Evolutionary conservation across 78 protist genomes (phyloP), one percentile per base, ranked within the genome.

Genomic region (Tieghemostelium lacteum): DNA sequence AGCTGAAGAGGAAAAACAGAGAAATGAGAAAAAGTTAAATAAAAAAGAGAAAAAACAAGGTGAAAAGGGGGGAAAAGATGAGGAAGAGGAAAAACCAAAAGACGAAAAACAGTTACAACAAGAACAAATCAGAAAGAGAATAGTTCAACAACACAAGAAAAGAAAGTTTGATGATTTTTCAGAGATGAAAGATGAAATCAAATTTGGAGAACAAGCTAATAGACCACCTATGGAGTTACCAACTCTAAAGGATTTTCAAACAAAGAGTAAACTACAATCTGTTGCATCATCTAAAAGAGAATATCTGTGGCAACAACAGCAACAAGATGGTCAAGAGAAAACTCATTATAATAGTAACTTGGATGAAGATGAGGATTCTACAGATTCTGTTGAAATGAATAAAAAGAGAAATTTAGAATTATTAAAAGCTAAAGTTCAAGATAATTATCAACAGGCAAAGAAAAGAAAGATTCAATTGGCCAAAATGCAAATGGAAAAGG

Each of bases 131-230:
- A 45, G 10, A 45, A 45, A 14, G 6, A 10, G 10, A 45, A 45
- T 6, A 45, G 52, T 14, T 45, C 52, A 45, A 45, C n/a, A 45
- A 45, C 52, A 45, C 10, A 6, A 45, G 10, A 45, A 45, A 45
- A 61, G 62, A 24, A 76, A 62, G 45, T 29, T 71, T 1, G 77
- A 71, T 71, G 88, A 80, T 57, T 80, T 80, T 20, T 10, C 24
- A 24, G 88, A 80, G 24, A 33, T 80, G 50, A 49, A 80, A 67
- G 88, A 80, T 67, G 17, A 57, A 7, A 24, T 80, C 17, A 80
- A 55, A 33, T 80, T 80, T 67, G 76, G 76, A 39, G 88, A 80
- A 57, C 88, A 80, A 67, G 73, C 39, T 31, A 76, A 80, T 34
- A 70, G 88, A 52, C 88, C 88, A 37, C 88, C 88, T 26, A 1